Conservation (phyloP, 2,329 filamentous ascomycete species). For the Botrytis paeoniae region DNA sequence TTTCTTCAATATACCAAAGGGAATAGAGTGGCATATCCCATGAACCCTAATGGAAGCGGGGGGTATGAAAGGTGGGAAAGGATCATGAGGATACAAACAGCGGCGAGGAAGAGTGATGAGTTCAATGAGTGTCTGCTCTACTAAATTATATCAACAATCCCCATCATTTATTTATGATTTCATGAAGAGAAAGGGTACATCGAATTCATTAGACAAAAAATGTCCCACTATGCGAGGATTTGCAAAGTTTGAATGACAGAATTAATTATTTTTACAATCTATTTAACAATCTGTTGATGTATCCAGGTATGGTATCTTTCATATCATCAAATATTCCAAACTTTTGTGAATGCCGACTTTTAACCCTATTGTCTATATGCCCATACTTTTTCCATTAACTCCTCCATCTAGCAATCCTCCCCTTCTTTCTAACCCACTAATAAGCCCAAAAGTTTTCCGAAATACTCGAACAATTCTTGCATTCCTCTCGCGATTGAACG, state of each 20-base stretch:
- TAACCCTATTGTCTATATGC: neutral
- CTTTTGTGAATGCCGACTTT: neutral
- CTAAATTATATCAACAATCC: no score
- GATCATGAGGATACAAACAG: no score
- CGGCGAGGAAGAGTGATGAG: no score
- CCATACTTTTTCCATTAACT: neutral
- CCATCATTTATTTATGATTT: no score
- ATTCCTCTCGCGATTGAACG: neutral
- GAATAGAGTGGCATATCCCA: no score
- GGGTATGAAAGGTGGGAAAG: no score
- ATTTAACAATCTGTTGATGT: neutral
- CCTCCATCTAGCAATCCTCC: neutral
- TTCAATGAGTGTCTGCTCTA: no score
- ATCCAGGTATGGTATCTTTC: neutral
- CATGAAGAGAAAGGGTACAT: rapidly evolving
- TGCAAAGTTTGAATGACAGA: neutral
- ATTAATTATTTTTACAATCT: neutral
- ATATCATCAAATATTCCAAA: neutral
- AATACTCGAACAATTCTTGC: neutral
- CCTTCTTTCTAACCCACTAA: neutral
- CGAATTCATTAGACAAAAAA: neutral
- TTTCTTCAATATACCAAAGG: neutral
- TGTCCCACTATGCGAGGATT: neutral
- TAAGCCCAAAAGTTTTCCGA: neutral
- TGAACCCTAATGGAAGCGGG: no score